Evolutionary conservation across 2,329 filamentous ascomycete species (phyloP).

Genomic region (Emergomyces africanus): DNA sequence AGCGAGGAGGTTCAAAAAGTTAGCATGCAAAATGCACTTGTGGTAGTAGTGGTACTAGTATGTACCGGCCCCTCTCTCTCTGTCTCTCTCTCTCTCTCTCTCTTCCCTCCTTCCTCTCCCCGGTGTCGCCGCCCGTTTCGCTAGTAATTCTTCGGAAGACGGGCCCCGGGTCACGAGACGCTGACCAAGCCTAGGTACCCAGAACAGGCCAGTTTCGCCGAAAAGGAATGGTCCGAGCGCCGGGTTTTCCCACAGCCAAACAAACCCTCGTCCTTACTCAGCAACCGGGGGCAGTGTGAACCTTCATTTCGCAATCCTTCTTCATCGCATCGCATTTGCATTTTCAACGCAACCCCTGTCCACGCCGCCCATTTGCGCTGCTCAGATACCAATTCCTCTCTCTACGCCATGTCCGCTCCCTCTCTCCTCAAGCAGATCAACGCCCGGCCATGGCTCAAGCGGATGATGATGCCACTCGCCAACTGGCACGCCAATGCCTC

Average conservation of each 20-base stretch:
- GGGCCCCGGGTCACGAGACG: not conserved
- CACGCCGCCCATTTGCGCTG: not conserved
- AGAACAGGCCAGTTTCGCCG: conserved; percentile 5
- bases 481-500: conserved; percentile 81
- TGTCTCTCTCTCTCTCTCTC: no score
- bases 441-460: conserved; percentile 76
- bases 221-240: conserved; percentile 11
- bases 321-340: not conserved
- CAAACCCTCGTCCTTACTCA: not conserved
- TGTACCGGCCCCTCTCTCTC: no score
- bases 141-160: not conserved
- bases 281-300: no score
- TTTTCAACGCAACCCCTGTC: not conserved
- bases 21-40: not conserved
- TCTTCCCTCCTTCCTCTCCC: not conserved
- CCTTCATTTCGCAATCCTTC: no score
- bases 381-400: not conserved
- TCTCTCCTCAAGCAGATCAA: conserved; percentile 63
- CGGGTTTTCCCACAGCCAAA: conserved; percentile 9
- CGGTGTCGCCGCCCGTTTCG: not conserved
- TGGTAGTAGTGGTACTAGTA: no score
- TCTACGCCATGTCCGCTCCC: conserved; percentile 36
- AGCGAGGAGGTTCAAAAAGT: not conserved
- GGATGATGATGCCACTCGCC: conserved; percentile 66
- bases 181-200: not conserved